These are phyloP conservation scores for Babesia ovata DNA, from an alignment of 169 alveolate species.

Conservation along the genomic window DNA sequence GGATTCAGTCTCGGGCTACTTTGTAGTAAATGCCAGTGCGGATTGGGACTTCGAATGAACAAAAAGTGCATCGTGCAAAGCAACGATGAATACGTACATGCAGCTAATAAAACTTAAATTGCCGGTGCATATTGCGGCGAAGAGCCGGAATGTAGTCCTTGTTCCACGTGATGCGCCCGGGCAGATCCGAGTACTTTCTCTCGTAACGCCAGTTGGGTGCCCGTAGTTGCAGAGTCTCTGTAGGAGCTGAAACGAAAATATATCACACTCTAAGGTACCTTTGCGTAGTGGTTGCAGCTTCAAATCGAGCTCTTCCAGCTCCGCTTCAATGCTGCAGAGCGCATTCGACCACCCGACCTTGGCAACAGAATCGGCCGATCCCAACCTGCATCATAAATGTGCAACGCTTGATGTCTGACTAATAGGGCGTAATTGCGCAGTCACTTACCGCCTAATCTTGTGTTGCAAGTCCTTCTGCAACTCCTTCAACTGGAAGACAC, in stretches of 20 bases:
- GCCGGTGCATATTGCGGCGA: constrained; percentile 61
- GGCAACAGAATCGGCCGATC: constrained; percentile 64
- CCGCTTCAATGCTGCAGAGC: constrained; percentile 62
- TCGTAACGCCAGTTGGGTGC: constrained; percentile 77
- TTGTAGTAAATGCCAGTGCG: constrained; percentile 53
- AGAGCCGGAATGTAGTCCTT: constrained; percentile 78
- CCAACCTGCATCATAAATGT: constrained; percentile 47
- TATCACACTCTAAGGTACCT: constrained; percentile 28
- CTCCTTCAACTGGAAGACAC: constrained; percentile 78
- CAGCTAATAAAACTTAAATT: constrained; percentile 61
- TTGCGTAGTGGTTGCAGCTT: constrained; percentile 76
- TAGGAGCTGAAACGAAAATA: not conserved
- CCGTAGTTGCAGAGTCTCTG: constrained; percentile 76
- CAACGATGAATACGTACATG: not conserved
- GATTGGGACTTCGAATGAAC: constrained; percentile 44
- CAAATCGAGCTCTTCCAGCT: constrained; percentile 68
- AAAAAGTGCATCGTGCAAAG: not conserved
- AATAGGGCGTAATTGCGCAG: too few species aligned
- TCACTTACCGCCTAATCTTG: constrained; percentile 53
- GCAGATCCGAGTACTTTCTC: constrained; percentile 78
- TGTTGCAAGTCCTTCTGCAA: constrained; percentile 55
- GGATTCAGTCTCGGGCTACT: constrained; percentile 41
- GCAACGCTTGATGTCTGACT: not conserved
- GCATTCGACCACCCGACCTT: constrained; percentile 69
- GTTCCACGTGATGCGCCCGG: constrained; percentile 81